Evolutionary conservation across 202 grass and related monocot species (phyloP).

Genomic region (Elaeis oleifera): DNA sequence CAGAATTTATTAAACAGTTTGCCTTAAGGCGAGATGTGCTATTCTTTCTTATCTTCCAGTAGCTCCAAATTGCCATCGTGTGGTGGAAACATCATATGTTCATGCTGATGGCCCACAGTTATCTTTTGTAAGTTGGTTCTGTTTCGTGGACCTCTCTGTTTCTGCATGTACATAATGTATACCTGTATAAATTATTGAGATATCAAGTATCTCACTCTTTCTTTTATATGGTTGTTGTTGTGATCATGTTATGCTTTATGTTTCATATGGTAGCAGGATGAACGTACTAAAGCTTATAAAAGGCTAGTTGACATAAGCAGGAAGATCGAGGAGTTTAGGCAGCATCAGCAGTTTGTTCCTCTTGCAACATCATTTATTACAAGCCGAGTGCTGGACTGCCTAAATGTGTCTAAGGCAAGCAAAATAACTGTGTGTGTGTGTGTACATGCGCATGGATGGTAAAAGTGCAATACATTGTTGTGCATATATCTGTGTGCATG

Average conservation of each 20-base stretch:
- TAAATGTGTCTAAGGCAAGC: slow-evolving; percentile 77
- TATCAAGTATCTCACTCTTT: neutral
- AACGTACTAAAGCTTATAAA: slow-evolving; percentile 77
- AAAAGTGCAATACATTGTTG: neutral
- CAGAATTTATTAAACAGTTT: slow-evolving; percentile 54
- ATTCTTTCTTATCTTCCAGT: slow-evolving; percentile 68
- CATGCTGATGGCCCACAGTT: slow-evolving; percentile 65
- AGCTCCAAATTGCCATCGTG: slow-evolving; percentile 73
- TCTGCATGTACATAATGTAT: slow-evolving; percentile 1
- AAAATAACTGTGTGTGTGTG: neutral
- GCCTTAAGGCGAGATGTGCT: slow-evolving; percentile 49
- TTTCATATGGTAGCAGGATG: slow-evolving; percentile 60
- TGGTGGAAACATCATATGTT: slow-evolving; percentile 47
- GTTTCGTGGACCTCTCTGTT: slow-evolving; percentile 6
- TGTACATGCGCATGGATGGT: too few relatives aligned
- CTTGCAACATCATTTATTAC: slow-evolving; percentile 59
- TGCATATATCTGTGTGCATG: neutral
- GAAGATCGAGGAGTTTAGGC: slow-evolving; percentile 68
- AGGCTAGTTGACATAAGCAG: slow-evolving; percentile 58
- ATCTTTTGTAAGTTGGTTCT: slow-evolving; percentile 62
- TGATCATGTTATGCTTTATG: slow-evolving; percentile 18
- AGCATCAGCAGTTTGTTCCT: slow-evolving; percentile 66
- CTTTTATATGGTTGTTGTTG: slow-evolving; percentile 11
- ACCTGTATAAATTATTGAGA: too few relatives aligned
- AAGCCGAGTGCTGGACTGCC: slow-evolving; percentile 52